Base-by-base conservation (phyloP, 192 early-diverging fungal genomes). In the Mortierella hygrophila region DNA sequence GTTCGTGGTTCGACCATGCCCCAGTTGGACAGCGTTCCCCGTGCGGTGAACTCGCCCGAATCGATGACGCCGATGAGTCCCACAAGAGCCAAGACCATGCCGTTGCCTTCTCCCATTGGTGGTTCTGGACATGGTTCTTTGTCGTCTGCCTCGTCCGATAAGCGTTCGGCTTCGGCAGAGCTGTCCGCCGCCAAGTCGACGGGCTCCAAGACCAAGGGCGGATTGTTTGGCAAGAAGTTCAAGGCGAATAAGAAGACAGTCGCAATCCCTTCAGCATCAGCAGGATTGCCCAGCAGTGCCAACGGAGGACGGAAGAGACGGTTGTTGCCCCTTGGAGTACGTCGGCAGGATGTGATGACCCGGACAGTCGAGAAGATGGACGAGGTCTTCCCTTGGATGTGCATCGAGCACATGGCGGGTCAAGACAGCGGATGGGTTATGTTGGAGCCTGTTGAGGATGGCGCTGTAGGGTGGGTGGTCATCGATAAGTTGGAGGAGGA, bases 361-460 rank as follows among this genome's bases (percentile, higher is more conserved):
- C 68, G 49, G 49, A 86, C 84, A 0, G 75, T 81, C 5, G 84
- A 86, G 54, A 75, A 79, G 44, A 52, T 86, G 60, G 84, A 86
- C 49, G 84, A 86, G n/a, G 76, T 86, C 8, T 86, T 86, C 76
- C 84, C 84, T 10, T 86, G 84, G 84, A 86, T 86, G 84, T 77
- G 79, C 29, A 81, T 86, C 41, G 84, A 86, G 52, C 84, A 86
- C 63, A 86, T 86, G 84, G 84, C 84, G 20, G 84, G 84, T 26
- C 84, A 86, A 63, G 84, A 86, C 32, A 74, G 71, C 23, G 79
- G 83, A 68, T 85, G 83, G 83, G 78, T 85, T 9, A 80, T 85
- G 83, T 47, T 85, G 57, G 83, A 85, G 26, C 78, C 83, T n/a
- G 60, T 65, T 13, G 74, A 77, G 60, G 83, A 85, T 73, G 78